Conservation (phyloP, 2,329 filamentous ascomycete genomes). For the Fusarium sp. region DNA sequence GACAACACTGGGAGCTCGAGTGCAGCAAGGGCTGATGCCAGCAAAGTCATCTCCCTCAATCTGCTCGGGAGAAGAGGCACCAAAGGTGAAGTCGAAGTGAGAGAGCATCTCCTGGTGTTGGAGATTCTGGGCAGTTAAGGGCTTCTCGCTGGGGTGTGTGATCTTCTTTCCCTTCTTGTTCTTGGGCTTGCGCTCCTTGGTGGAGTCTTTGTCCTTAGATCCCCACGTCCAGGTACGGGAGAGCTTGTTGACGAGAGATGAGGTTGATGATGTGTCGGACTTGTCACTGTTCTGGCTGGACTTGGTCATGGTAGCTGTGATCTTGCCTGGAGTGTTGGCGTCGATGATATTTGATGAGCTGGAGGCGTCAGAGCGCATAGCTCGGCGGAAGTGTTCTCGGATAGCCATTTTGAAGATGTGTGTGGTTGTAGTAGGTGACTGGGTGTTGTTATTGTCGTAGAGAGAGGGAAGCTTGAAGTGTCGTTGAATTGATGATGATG, state of each 20-base stretch:
- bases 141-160: conserved; percentile 60
- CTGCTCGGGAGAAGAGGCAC: conserved; percentile 53
- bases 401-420: conserved; percentile 55
- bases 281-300: conserved; percentile 48
- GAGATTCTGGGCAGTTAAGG: conserved; percentile 61
- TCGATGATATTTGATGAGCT: conserved; percentile 53
- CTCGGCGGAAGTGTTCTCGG: conserved; percentile 59
- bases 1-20: conserved; percentile 55
- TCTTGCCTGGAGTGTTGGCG: conserved; percentile 49
- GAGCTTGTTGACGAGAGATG: conserved; percentile 48
- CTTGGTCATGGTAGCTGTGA: conserved; percentile 48
- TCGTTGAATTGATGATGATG: conserved; percentile 5
- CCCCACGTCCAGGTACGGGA: conserved; percentile 52
- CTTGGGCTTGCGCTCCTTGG: conserved; percentile 51
- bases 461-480: conserved; percentile 11
- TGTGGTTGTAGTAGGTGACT: conserved; percentile 4
- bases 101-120: conserved; percentile 62
- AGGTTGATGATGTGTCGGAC: conserved; percentile 50
- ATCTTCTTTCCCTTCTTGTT: conserved; percentile 46
- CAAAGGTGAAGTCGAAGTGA: conserved; percentile 62
- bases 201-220: conserved; percentile 47
- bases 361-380: conserved; percentile 54
- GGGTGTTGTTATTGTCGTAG: conserved; percentile 10
- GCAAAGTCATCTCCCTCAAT: conserved; percentile 52
- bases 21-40: conserved; percentile 61